Evolutionary conservation across 345 rosid genomes (phyloP).

Genomic region (Citrus maxima): DNA sequence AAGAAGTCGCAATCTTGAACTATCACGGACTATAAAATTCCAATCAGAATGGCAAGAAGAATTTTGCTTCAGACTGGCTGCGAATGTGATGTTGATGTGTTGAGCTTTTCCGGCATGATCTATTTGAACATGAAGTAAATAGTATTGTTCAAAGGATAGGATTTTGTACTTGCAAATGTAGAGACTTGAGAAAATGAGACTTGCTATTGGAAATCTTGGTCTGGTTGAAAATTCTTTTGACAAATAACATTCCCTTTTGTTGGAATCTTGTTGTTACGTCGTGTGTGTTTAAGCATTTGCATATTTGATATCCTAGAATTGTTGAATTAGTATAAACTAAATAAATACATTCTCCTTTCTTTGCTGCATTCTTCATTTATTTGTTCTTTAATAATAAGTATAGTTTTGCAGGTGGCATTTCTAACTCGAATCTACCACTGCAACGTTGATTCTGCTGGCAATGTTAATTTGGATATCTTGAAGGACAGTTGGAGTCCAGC

Average conservation of each 20-base stretch:
- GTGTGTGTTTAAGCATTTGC: background rate
- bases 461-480: slow-evolving; percentile 66
- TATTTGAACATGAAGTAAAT: background rate
- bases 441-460: slow-evolving; percentile 76
- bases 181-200: background rate
- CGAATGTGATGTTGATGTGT: background rate
- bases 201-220: background rate
- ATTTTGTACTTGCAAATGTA: background rate
- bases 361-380: background rate
- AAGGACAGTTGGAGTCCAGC: slow-evolving; percentile 94
- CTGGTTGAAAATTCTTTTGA: background rate
- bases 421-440: slow-evolving; percentile 91
- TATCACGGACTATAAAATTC: background rate
- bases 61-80: background rate
- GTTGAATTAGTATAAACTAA: background rate
- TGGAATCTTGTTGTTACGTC: background rate
- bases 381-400: slow-evolving; percentile 17
- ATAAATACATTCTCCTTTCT: background rate
- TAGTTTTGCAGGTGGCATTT: slow-evolving; percentile 60
- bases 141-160: background rate
- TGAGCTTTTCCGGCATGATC: background rate
- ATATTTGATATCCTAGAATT: background rate
- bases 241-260: background rate
- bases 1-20: background rate
- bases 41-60: background rate